These are phyloP conservation scores for Exophiala lecanii-corni DNA, from an alignment of 2,329 filamentous ascomycete genomes.

Conservation along the genomic window DNA sequence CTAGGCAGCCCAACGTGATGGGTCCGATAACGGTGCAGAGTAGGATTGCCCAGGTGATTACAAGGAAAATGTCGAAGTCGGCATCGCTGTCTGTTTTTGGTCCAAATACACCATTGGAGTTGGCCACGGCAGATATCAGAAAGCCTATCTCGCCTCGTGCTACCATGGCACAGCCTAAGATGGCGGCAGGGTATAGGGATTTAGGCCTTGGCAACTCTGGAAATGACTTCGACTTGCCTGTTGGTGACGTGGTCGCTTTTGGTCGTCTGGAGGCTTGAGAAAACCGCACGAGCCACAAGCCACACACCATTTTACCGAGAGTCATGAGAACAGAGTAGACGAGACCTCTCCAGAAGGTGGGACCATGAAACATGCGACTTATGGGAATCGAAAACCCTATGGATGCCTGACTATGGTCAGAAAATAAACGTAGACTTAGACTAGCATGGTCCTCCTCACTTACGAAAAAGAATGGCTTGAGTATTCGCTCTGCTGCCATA, in stretches of 20 bases:
- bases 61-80: slow-evolving; percentile 47
- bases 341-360: slow-evolving; percentile 66
- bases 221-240: slow-evolving; percentile 40
- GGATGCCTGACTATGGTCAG: slow-evolving; percentile 33
- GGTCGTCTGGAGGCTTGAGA: slow-evolving; percentile 2
- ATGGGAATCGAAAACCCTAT: slow-evolving; percentile 79
- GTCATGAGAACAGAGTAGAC: slow-evolving; percentile 70
- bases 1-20: slow-evolving; percentile 47
- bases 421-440: background rate
- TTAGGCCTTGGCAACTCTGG: slow-evolving; percentile 14
- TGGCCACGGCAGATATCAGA: slow-evolving; percentile 65
- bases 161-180: slow-evolving; percentile 67
- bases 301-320: slow-evolving; percentile 57
- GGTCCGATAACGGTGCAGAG: slow-evolving; percentile 54
- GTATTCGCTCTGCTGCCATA: slow-evolving; percentile 45
- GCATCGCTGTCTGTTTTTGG: slow-evolving; percentile 8
- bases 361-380: slow-evolving; percentile 59
- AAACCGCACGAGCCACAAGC: slow-evolving; percentile 52
- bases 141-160: slow-evolving; percentile 78
- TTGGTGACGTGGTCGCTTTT: slow-evolving; percentile 1
- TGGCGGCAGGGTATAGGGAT: slow-evolving; percentile 62
- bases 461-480: slow-evolving; percentile 70
- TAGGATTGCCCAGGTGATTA: slow-evolving; percentile 54
- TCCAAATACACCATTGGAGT: slow-evolving; percentile 48
- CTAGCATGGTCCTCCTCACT: background rate